Evolutionary conservation across 176 grass and related monocot genomes (phyloP), one percentile per base, ranked within the genome.

Genomic region (Zoysia pacifica): DNA sequence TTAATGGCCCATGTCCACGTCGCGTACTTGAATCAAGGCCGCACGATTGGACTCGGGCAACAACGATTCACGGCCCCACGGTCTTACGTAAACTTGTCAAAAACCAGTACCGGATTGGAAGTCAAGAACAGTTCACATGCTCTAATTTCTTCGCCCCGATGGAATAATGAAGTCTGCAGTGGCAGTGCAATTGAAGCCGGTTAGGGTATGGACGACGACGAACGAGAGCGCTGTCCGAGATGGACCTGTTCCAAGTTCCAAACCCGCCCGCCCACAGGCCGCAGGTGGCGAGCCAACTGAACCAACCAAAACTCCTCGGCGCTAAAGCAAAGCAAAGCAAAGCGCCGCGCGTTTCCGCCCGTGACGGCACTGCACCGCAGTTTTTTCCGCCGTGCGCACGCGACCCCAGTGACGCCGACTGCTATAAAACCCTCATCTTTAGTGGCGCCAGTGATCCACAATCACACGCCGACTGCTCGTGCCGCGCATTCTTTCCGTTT

Each of bases 261-360:
- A 28, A 0, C 70, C 9, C 5, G 28, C 28, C 28, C 70, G 18
- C 43, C 56, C 59, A 19, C 84, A 16, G 37, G 63, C 19, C 28
- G 28, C 28, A 28, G 4, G 59, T 47, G 8, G 11, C 65, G n/a
- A 5, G 55, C 28, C 28, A 81, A 61, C 54, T 18, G 28, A 28
- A 28, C 28, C 28, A 56, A n/a, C 15, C 53, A 56, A 61, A 82
- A 28, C 79, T 5, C 79, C 72, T 71, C 79, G 48, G 7, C 40
- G 81, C 81, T 88, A 84, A 74, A 28, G 81, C 52, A 74, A 73
- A 70, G 81, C 52, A 74, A 73, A 70, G 20, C 4, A 37, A 56
- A 16, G 15, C 53, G 28, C 28, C 28, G 28, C 28, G 28, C 28
- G 28, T 28, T 28, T 28, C 28, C 28, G 28, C 28, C 28, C 28